Base-by-base conservation (phyloP, 805 yeast genomes). In the Kregervanrija pseudodelftensis region DNA sequence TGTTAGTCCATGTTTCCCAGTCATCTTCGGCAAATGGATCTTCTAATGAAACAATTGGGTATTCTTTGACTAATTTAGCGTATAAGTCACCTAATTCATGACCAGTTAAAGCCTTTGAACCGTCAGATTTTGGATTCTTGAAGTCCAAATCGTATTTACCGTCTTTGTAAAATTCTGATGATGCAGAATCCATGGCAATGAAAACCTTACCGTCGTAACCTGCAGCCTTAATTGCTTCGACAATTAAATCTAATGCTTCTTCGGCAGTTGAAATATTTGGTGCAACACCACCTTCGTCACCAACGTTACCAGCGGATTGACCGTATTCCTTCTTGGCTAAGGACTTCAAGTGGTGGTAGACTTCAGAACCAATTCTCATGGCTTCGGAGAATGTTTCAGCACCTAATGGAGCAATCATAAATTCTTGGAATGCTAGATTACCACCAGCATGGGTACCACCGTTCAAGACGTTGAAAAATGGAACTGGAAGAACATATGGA, bases 391-490 rank as follows among this genome's bases (percentile, higher is more conserved):
- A 93, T 50, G 91, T 63, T 61, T 80, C 74, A 60, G 96, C 96
- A 63, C 82, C 91, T 58, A 85, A 76, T 74, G 99, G 98, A 54
- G 86, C 98, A 74, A 91, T 87, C 98, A 91, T 93, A 80, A 91
- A 91, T 79, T 91, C 99, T 80, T 91, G 99, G 84, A 91, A 81
- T 63, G 99, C 99, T 59, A 91, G 78, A 67, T 91, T 83, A 77
- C 99, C 99, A 77, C 99, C 99, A 65, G 99, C 99, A 76, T 91
- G 99, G 65, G 95, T 85, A 73, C 99, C 99, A 79, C 99, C 99
- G 83, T 91, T 91, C 72, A 91, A 79, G 56, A 91, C 99, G 77
- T 91, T 91, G 77, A 87, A 93, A 95, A 93, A 85, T 58, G 99
- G 99, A 72, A 93, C 98, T 70, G 99, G 99, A 68, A 91, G 76